phyloP scores from a whole-genome alignment of 2,329 filamentous ascomycete genomes.

The Cordyceps cicadae region DNA sequence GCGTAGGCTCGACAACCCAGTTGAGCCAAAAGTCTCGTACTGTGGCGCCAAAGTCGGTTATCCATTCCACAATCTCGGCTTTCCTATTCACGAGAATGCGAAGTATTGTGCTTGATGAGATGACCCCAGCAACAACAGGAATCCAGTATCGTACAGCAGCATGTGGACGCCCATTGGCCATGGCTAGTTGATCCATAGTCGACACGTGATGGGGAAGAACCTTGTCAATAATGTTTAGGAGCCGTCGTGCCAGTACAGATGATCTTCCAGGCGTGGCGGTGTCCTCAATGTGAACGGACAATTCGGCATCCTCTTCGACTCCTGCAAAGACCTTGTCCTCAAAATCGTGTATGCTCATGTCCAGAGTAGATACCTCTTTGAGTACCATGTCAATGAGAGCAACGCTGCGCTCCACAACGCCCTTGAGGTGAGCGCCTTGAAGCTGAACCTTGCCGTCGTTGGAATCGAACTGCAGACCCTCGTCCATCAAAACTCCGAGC shows the following conservation, averaged over 20 bases:
- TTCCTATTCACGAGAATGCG: conserved; percentile 66
- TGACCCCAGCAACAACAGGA: conserved; percentile 58
- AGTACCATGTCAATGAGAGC: conserved; percentile 81
- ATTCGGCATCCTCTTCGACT: conserved; percentile 52
- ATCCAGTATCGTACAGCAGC: conserved; percentile 81
- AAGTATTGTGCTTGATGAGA: conserved; percentile 83
- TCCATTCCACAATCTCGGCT: conserved; percentile 72
- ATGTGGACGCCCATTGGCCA: conserved; percentile 66
- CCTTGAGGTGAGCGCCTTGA: conserved; percentile 52
- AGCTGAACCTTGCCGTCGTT: conserved; percentile 49
- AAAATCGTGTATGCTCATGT: conserved; percentile 54
- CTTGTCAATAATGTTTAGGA: conserved; percentile 60
- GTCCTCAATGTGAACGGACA: conserved; percentile 45
- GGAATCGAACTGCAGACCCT: conserved; percentile 63
- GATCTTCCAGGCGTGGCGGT: conserved; percentile 38
- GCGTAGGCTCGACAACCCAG: conserved; percentile 82
- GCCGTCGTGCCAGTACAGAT: conserved; percentile 54
- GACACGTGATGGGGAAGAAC: conserved; percentile 60
- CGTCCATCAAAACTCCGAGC: conserved; percentile 78
- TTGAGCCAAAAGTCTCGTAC: conserved; percentile 88
- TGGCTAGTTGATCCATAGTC: conserved; percentile 47
- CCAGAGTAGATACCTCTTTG: conserved; percentile 57
- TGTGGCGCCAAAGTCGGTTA: conserved; percentile 70
- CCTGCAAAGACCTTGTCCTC: conserved; percentile 57
- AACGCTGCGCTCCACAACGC: conserved; percentile 70